These are phyloP conservation scores for Sporisorium exsertum DNA, from an alignment of 1,284 basidiomycete genomes.

Conservation along the genomic window DNA sequence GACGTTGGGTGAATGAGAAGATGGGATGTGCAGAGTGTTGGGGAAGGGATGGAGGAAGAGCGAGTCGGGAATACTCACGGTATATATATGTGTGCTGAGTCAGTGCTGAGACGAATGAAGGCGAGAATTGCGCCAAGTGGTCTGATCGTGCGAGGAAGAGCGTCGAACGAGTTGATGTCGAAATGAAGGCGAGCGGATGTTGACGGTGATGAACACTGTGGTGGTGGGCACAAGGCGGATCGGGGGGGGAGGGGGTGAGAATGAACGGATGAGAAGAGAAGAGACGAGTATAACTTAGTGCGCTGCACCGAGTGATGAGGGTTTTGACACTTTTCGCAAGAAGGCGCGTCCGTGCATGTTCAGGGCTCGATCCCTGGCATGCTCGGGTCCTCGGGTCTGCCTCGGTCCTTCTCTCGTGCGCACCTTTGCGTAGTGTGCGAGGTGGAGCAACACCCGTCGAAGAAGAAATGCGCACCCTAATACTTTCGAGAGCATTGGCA, in stretches of 20 bases:
- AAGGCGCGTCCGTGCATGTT: neutral
- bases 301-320: neutral
- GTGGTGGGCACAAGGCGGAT: neutral
- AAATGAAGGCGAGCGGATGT: conserved; percentile 4
- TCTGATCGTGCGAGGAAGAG: neutral
- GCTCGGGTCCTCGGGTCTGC: no score
- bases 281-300: neutral
- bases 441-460: no score
- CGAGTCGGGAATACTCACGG: neutral
- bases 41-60: no score
- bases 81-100: neutral
- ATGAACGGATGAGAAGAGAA: neutral
- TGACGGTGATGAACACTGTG: neutral
- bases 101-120: neutral
- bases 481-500: no score
- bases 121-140: neutral
- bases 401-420: no score
- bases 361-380: conserved; percentile 2
- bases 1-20: no score
- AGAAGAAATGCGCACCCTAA: no score
- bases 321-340: conserved; percentile 1
- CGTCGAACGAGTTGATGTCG: no score
- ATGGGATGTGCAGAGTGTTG: no score
- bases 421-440: no score
- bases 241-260: neutral